Evolutionary conservation across 2,329 filamentous ascomycete genomes (phyloP).

Genomic region (Escovopsis sp.): DNA sequence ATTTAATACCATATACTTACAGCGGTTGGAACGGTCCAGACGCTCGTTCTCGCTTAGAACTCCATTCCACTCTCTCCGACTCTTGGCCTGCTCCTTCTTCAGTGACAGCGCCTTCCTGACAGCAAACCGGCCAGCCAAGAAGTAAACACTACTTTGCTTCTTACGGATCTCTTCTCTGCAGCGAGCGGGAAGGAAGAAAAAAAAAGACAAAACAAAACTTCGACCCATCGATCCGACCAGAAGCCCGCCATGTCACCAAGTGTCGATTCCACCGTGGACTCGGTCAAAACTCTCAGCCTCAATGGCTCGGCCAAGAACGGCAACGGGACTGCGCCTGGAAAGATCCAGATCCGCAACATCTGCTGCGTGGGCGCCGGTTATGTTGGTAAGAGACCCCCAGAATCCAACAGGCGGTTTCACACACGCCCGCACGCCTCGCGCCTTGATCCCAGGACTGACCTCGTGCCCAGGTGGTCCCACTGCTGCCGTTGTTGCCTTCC

Average conservation of each 20-base stretch:
- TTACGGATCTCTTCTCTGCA: no score
- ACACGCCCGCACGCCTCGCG: neutral
- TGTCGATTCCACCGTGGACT: slow-evolving; percentile 13
- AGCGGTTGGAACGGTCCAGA: neutral
- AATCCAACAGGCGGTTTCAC: neutral
- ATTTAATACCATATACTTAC: no score
- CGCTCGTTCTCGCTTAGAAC: slow-evolving; percentile 2
- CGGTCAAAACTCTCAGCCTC: slow-evolving; percentile 18
- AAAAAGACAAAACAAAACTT: neutral
- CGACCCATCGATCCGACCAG: neutral
- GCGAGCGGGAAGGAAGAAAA: no score
- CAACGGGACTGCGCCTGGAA: slow-evolving; percentile 15
- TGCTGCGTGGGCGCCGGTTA: slow-evolving; percentile 67
- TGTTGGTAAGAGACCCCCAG: slow-evolving; percentile 41
- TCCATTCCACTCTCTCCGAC: slow-evolving; percentile 3
- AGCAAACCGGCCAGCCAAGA: no score
- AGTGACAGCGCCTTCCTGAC: neutral
- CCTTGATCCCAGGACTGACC: neutral
- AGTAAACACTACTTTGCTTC: neutral
- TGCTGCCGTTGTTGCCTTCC: slow-evolving; percentile 57
- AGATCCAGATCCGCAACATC: slow-evolving; percentile 38
- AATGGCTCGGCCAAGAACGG: slow-evolving; percentile 17
- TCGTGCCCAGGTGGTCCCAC: slow-evolving; percentile 51
- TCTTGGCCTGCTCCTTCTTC: neutral
- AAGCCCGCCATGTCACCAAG: slow-evolving; percentile 10